Evolutionary conservation across 2,329 filamentous ascomycete species (phyloP).

Genomic region (Alternaria incomplexa): DNA sequence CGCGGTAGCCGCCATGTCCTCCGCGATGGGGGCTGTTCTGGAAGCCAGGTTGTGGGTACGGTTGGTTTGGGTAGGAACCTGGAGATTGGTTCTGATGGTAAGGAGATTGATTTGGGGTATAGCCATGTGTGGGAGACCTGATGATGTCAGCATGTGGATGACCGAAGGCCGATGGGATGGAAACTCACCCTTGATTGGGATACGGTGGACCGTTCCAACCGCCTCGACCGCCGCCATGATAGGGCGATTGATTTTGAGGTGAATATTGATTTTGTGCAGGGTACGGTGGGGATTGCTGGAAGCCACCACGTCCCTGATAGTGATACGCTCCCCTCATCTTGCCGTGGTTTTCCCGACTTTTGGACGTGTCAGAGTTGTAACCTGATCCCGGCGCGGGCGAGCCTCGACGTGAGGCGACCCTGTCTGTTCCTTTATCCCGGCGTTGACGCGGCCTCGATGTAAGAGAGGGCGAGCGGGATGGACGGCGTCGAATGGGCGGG

Average conservation of each 20-base stretch:
- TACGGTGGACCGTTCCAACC: constrained; percentile 58
- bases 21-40: constrained; percentile 58
- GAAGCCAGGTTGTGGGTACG: constrained; percentile 63
- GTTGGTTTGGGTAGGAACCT: constrained; percentile 59
- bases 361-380: constrained; percentile 40
- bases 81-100: constrained; percentile 54
- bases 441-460: constrained; percentile 18
- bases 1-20: constrained; percentile 62
- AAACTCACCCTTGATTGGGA: constrained; percentile 58
- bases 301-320: constrained; percentile 50
- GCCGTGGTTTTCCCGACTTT: constrained; percentile 30
- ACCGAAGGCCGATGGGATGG: neutral
- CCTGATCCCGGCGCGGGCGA: constrained; percentile 38
- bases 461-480: constrained; percentile 38
- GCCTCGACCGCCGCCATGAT: constrained; percentile 60
- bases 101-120: constrained; percentile 62
- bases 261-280: constrained; percentile 65
- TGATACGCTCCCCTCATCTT: constrained; percentile 47
- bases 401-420: constrained; percentile 26
- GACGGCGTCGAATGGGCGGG: constrained; percentile 29
- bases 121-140: constrained; percentile 59
- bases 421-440: constrained; percentile 27
- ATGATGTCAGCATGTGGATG: constrained; percentile 31
- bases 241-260: constrained; percentile 67
- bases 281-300: constrained; percentile 66